Evolutionary conservation across 306 rosid species (phyloP).

Genomic region (Fragaria iinumae): DNA sequence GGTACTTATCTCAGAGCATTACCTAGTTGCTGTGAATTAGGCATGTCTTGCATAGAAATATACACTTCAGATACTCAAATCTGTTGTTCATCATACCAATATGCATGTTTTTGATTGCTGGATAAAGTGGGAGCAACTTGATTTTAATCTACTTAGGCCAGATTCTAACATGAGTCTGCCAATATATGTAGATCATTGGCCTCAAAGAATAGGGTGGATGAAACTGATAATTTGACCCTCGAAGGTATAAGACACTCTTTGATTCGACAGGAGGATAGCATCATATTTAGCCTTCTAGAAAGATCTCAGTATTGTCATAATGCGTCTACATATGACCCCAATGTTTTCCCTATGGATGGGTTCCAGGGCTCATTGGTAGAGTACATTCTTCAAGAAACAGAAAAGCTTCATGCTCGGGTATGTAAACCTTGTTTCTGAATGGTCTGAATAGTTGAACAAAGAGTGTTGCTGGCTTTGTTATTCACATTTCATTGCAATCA

Average conservation of each 20-base stretch:
- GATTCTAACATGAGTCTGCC: constrained; percentile 9
- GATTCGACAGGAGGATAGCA: constrained; percentile 90
- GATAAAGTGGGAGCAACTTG: constrained; percentile 3
- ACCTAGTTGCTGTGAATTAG: neutral
- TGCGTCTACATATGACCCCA: constrained; percentile 65
- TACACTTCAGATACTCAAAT: neutral
- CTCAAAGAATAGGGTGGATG: constrained; percentile 62
- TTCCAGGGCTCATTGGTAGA: constrained; percentile 78
- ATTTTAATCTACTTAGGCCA: constrained; percentile 14
- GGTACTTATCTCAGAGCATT: neutral
- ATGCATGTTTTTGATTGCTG: constrained; percentile 14
- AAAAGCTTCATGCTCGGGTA: constrained; percentile 85
- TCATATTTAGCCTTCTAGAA: constrained; percentile 76
- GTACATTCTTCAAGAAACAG: constrained; percentile 79
- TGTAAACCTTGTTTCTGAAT: constrained; percentile 25
- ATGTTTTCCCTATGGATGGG: constrained; percentile 65
- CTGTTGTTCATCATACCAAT: neutral
- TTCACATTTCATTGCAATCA: constrained; percentile 32
- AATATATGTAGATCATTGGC: constrained; percentile 55
- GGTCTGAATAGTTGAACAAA: neutral
- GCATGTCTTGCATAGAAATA: neutral
- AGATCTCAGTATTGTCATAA: constrained; percentile 73
- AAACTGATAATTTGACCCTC: constrained; percentile 71
- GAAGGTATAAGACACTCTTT: constrained; percentile 66
- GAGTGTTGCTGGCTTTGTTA: constrained; percentile 20